phyloP scores from a whole-genome alignment of 2,329 filamentous ascomycete species.

The Apiospora koreana region DNA sequence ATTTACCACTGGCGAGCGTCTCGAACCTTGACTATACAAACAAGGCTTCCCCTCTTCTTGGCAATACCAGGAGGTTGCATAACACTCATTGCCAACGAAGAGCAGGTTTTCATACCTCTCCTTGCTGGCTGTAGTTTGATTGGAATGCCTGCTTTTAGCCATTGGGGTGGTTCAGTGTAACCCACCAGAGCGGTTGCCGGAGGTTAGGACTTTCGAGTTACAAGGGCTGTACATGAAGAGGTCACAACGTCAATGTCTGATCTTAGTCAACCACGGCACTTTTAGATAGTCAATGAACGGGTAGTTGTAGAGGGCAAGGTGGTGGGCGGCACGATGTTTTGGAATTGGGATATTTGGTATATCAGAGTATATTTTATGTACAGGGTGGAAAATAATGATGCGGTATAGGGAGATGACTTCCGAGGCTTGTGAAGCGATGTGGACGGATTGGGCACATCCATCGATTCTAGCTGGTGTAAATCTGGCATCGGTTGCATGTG shows the following conservation, averaged over 20 bases:
- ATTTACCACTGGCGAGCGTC: background rate
- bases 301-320: background rate
- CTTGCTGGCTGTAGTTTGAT: background rate
- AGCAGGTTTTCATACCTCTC: background rate
- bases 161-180: background rate
- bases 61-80: background rate
- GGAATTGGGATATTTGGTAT: background rate
- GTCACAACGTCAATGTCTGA: background rate
- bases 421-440: background rate
- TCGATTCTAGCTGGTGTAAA: background rate
- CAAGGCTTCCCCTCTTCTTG: slow-evolving; percentile 4
- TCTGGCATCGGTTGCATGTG: background rate
- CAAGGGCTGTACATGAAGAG: background rate
- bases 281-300: background rate
- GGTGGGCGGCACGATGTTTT: background rate
- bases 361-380: background rate
- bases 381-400: background rate
- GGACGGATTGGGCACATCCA: background rate
- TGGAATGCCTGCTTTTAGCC: slow-evolving; percentile 1
- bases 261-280: background rate
- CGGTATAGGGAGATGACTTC: background rate
- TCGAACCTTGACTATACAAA: background rate
- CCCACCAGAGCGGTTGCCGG: background rate
- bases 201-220: background rate
- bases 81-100: background rate